These are phyloP conservation scores for Microcyclospora tardicrescens DNA, from an alignment of 2,329 filamentous ascomycete genomes.

Conservation along the genomic window DNA sequence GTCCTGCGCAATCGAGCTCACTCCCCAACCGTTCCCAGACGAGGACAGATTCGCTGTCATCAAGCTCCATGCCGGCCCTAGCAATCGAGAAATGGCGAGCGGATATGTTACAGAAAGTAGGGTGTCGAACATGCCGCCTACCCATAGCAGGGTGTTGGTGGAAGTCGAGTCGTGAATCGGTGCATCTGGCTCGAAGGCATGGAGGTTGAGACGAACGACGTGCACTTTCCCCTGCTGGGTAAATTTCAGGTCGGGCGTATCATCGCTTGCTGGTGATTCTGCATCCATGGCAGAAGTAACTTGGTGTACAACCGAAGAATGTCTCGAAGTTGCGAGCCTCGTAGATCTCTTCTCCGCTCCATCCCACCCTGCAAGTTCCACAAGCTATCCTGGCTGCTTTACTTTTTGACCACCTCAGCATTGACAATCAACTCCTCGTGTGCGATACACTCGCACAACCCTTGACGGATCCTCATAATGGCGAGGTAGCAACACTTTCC, in stretches of 20 bases:
- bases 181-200: conserved; percentile 33
- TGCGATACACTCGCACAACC: no score
- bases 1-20: conserved; percentile 39
- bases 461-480: no score
- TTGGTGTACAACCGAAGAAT: no score
- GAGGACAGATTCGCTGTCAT: conserved; percentile 30
- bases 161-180: conserved; percentile 13
- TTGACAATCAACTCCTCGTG: no score
- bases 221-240: conserved; percentile 27
- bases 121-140: conserved; percentile 59
- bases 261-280: no score
- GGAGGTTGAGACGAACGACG: conserved; percentile 27
- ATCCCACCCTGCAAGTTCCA: no score
- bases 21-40: conserved; percentile 43
- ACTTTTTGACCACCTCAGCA: no score
- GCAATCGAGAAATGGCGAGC: conserved; percentile 33
- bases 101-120: conserved; percentile 52
- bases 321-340: no score
- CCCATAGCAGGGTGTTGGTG: conserved; percentile 52
- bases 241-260: not conserved
- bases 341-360: no score
- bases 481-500: no score
- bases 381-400: no score
- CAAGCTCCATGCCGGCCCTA: conserved; percentile 41
- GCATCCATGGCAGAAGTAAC: no score